A percentile compares a stretch with the other conserved stretches of the same genome.
phyloP scores from a whole-genome alignment of 495 filamentous ascomycete genomes.

The Penicillium salamii region DNA sequence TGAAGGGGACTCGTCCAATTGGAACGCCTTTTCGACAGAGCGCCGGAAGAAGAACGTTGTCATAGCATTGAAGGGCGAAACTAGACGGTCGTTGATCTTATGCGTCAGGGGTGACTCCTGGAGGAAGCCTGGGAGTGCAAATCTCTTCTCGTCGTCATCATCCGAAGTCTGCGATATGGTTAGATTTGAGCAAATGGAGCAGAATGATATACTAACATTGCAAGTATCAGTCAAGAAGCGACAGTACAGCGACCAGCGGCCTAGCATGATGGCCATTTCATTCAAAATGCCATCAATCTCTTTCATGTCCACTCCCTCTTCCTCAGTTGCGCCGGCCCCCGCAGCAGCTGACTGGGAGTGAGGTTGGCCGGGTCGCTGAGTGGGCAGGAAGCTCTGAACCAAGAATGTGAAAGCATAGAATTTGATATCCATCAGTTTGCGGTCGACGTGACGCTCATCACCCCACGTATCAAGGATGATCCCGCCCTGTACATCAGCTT shows the following conservation, averaged over 20 bases:
- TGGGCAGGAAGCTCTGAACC: conserved; percentile 86
- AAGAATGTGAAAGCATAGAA: conserved; percentile 96
- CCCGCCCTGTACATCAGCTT: conserved; percentile 96
- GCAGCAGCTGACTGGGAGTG: conserved; percentile 63
- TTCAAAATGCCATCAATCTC: conserved; percentile 83
- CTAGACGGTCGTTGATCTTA: conserved; percentile 72
- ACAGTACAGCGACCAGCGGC: conserved; percentile 88
- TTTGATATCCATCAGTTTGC: conserved; percentile 88
- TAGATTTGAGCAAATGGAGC: conserved; percentile 11
- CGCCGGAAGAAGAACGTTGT: conserved; percentile 94
- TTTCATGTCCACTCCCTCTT: conserved; percentile 93
- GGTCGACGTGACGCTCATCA: conserved; percentile 79
- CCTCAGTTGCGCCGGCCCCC: conserved; percentile 59
- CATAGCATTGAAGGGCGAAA: conserved; percentile 78
- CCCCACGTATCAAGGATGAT: conserved; percentile 94
- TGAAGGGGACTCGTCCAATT: conserved; percentile 89
- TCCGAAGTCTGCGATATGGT: conserved; percentile 17
- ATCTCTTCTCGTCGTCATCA: conserved; percentile 26
- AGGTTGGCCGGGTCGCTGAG: conserved; percentile 55
- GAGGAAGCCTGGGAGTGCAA: conserved; percentile 63
- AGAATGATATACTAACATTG: conserved; percentile 52
- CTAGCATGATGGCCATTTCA: conserved; percentile 87
- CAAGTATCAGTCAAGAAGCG: conserved; percentile 85
- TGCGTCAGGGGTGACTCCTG: conserved; percentile 67
- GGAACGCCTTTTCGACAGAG: conserved; percentile 95